phyloP scores from a whole-genome alignment of 805 yeast species.

The Pichia paraexigua region DNA sequence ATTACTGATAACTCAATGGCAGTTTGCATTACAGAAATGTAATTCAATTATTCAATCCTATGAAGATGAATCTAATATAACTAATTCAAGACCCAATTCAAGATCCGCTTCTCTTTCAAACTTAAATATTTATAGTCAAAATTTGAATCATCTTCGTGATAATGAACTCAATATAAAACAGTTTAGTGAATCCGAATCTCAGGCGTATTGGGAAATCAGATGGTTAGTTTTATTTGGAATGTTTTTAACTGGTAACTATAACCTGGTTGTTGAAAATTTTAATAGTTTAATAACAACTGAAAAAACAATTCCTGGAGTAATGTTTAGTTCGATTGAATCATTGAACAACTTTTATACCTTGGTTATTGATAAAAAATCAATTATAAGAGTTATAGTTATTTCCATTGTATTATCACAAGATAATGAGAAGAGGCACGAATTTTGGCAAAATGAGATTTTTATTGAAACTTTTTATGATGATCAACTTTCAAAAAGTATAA shows the following conservation, averaged over 20 bases:
- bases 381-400: constrained; percentile 17
- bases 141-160: constrained; percentile 4
- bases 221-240: constrained; percentile 22
- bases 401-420: constrained; percentile 16
- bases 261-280: constrained; percentile 11
- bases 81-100: neutral
- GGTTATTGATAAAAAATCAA: constrained; percentile 12
- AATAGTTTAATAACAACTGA: neutral
- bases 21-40: constrained; percentile 1
- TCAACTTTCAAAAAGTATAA: constrained; percentile 16
- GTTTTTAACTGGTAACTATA: constrained; percentile 21
- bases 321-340: neutral
- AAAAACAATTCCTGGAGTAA: neutral
- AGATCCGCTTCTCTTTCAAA: neutral
- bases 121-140: neutral
- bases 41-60: neutral
- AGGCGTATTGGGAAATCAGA: constrained; percentile 23
- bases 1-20: neutral
- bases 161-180: neutral
- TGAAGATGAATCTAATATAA: neutral
- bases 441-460: constrained; percentile 12
- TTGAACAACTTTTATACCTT: constrained; percentile 11
- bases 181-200: constrained; percentile 1
- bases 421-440: constrained; percentile 4
- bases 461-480: constrained; percentile 18